Base-by-base conservation (phyloP, 2,329 filamentous ascomycete species). In the Ophiostoma angusticollis region DNA sequence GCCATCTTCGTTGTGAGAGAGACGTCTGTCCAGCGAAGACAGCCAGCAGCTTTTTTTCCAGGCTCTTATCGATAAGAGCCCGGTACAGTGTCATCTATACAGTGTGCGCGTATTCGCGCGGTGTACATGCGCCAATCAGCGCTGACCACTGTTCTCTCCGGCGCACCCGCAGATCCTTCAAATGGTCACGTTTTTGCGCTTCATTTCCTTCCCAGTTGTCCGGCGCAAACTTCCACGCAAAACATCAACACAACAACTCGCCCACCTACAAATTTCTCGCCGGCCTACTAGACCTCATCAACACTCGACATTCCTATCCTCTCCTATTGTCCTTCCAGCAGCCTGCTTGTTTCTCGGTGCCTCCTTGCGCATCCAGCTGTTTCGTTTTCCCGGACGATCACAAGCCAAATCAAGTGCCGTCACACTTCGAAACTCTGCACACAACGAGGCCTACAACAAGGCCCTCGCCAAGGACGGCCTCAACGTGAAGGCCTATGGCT, bases 111-210 rank as follows among this genome's bases (percentile, higher is more conserved):
- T n/a, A n/a, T n/a, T n/a, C n/a, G n/a, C n/a, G n/a, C n/a, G n/a
- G n/a, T n/a, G n/a, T n/a, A n/a, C n/a, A n/a, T n/a, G n/a, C n/a
- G 13, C 41, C 41, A 43, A 43, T 43, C 37, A 40, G 53, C 62
- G 67, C 2, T n/a, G 2, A 8, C 13, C 1, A 9, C 54, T 47
- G 35, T 17, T 28, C 39, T 31, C 39, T 39, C 42, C 42, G 39
- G 37, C 33, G 35, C 23, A 27, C 32, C 42, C 39, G 42, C 39
- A 41, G 29, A 35, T n/a, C 35, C 28, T 33, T 33, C 22, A 30
- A 12, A 30, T 33, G 18, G 22, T 17, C 9, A 9, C 13, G 18
- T 6, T 7, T 19, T 18, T 8, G 14, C 16, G 18, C 27, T 17
- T 17, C 32, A 9, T 42, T 22, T 18, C 30, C n/a, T 16, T 29